Evolutionary conservation across 2,329 filamentous ascomycete genomes (phyloP), one percentile per base, ranked within the genome.

Genomic region (Colletotrichum australisinense): DNA sequence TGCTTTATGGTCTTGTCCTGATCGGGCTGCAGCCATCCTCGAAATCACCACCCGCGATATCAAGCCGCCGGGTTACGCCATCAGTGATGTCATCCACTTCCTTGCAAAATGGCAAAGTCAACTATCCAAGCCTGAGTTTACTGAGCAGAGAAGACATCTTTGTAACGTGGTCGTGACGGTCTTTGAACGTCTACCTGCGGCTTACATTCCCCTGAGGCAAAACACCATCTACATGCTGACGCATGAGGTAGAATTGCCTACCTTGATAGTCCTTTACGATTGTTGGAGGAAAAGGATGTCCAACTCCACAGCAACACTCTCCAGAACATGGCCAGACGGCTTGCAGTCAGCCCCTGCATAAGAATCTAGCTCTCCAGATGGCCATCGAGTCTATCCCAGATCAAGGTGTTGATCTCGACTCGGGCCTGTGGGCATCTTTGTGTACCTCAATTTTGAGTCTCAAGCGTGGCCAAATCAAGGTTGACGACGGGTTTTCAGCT

Each of bases 371-470:
- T 0, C 83, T 88, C 56, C 80, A 84, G 4, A 83, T 91, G n/a
- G 68, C 84, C 6, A 76, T 77, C 26, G 63, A 62, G 3, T 76
- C 83, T 22, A 76, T 89, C 5, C 80, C 84, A 16, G 78, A 71
- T 1, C 80, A 82, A 5, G 80, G 82, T 0, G 80, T 85, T n/a
- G 79, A 87, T 63, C 81, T 89, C 70, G 88, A 89, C 69, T 81
- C 81, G 12, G 82, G 81, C 2, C 81, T 81, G 32, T 83, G 89
- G 63, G 83, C 86, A 28, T 90, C 88, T 75, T 84, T 89, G 9
- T 92, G 90, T 80, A 91, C 91, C 1, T 83, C 87, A 2, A 83
- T 94, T 28, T 83, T 95, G n/a, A 80, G 80, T 11, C 79, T 82
- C 38, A 76, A 80, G 16, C 69, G 67, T 3, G 75, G 80, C 8